Conservation (phyloP, 2,329 filamentous ascomycete genomes). For the Stemphylium vesicarium region DNA sequence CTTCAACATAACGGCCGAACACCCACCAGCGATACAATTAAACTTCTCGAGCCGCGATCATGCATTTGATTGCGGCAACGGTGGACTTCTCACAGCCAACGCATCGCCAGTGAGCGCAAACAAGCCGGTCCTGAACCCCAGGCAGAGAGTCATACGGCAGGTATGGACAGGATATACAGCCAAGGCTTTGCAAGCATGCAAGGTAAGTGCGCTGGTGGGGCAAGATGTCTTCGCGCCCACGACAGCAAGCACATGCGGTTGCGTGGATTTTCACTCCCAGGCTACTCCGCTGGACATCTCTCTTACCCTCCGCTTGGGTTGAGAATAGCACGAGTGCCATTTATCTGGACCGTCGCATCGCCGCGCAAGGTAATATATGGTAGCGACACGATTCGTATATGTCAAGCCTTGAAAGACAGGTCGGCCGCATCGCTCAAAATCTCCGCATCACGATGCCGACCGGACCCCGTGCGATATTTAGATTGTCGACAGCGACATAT, state of each 20-base stretch:
- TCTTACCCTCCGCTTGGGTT: background rate
- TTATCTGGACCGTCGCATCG: background rate
- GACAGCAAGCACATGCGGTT: background rate
- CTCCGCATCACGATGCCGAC: background rate
- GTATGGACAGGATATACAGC: background rate
- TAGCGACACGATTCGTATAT: background rate
- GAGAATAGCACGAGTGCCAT: background rate
- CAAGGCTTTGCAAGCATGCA: background rate
- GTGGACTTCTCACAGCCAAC: background rate
- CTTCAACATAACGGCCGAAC: background rate
- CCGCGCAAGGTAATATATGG: background rate
- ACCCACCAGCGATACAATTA: background rate
- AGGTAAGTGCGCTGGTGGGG: background rate
- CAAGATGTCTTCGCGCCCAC: background rate
- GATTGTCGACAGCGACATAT: background rate
- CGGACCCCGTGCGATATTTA: background rate
- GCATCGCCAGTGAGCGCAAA: background rate
- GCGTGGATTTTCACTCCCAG: background rate
- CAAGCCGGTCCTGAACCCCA: background rate
- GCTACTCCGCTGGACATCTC: background rate
- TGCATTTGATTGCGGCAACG: background rate
- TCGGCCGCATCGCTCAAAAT: too few species aligned
- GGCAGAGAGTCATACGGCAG: background rate
- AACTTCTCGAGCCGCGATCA: background rate
- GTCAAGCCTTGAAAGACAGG: background rate